Conservation (phyloP, 2,329 filamentous ascomycete species). For the Colletotrichum australisinense region DNA sequence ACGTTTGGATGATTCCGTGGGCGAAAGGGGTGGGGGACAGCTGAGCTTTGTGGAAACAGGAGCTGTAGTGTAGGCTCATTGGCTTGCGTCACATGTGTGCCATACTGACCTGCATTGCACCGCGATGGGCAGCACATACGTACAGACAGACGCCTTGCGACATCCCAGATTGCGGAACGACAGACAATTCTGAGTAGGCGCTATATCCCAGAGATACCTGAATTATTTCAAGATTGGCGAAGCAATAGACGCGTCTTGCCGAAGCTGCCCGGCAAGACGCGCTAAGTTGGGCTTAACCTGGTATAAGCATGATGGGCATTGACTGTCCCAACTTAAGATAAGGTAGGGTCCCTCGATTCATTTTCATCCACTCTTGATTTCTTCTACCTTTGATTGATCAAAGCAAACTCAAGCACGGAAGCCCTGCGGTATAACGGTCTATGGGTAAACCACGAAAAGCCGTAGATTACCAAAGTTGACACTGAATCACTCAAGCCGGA, state of each 20-base stretch:
- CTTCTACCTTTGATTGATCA: background rate
- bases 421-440: background rate
- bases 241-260: background rate
- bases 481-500: background rate
- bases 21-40: background rate
- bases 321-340: background rate
- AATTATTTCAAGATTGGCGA: background rate
- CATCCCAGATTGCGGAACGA: background rate
- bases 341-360: background rate
- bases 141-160: background rate
- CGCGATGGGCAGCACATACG: background rate
- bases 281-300: background rate
- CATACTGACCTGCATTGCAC: background rate
- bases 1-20: background rate
- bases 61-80: background rate
- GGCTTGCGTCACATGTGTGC: slow-evolving; percentile 17
- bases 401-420: background rate
- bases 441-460: background rate
- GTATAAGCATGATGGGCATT: background rate
- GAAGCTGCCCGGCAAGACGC: background rate
- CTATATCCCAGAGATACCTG: background rate
- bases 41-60: slow-evolving; percentile 1
- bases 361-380: background rate
- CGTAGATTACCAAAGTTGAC: background rate
- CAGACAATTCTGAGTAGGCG: background rate